Conservation (phyloP, 2,329 filamentous ascomycete genomes). For the Penicillium oxalicum region DNA sequence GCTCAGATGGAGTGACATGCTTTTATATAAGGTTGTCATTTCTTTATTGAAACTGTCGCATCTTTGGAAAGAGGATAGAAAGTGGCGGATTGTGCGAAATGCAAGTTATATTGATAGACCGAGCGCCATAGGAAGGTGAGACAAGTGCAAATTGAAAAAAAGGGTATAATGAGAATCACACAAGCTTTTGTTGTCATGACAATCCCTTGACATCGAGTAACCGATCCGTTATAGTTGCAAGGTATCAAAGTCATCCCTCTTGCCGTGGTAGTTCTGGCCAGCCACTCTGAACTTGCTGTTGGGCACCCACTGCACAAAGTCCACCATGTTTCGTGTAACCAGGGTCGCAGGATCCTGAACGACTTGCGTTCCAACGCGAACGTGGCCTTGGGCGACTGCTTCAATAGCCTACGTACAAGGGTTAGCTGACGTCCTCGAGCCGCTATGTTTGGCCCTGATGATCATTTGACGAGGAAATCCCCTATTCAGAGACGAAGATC, state of each 20-base stretch:
- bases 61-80: no score
- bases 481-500: no score
- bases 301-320: slow-evolving; percentile 94
- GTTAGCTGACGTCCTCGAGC: neutral
- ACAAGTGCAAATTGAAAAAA: no score
- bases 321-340: slow-evolving; percentile 84
- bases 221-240: slow-evolving; percentile 46
- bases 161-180: slow-evolving; percentile 12
- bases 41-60: no score
- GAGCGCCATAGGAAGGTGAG: no score
- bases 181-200: slow-evolving; percentile 11
- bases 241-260: slow-evolving; percentile 92
- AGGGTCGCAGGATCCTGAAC: slow-evolving; percentile 85
- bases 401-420: slow-evolving; percentile 46
- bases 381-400: slow-evolving; percentile 90
- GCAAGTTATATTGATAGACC: no score
- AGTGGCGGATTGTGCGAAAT: no score
- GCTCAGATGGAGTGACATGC: no score
- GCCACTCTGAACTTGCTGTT: slow-evolving; percentile 96
- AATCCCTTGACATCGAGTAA: neutral
- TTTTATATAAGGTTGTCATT: no score
- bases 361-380: slow-evolving; percentile 83
- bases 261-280: slow-evolving; percentile 90
- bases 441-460: neutral
- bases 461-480: no score